Evolutionary conservation across 2,329 filamentous ascomycete genomes (phyloP), one percentile per base, ranked within the genome.

Genomic region (Coniochaeta prunicola): DNA sequence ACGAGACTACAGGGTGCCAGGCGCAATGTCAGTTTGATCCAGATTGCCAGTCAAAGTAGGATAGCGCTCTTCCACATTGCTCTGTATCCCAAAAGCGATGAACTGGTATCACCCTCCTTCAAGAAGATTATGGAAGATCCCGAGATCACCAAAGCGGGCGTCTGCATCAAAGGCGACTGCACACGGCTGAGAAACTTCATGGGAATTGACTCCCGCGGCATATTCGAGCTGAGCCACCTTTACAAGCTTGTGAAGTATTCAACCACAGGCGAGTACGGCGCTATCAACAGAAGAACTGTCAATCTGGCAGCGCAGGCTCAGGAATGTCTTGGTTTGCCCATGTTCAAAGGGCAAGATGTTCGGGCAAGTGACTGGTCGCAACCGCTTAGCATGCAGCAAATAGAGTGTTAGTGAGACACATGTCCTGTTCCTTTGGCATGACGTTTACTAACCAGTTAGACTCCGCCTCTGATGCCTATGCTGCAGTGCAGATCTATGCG

Each of bases 11-110:
- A 78, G 2, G 77, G 79, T 3, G 73, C 86, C 4, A 87, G 89
- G 63, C 77, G 81, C 57, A 91, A 92, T 61, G 83, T 96, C 7
- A 92, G 90, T 0, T 73, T 97, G 38, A 87, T 97, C 48, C 93
- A 97, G 71, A 71, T 97, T 24, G 91, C 92, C 1, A 89, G 85
- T 60, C 83, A 89, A 48, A 84, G 87, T 61, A 87, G 85, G 15
- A 87, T 97, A 55, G 91, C 81, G 0, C 80, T 97, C 0, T 92
- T 96, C 64, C 93, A 97, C 64, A 72, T 96, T 57, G 88, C 91
- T 2, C 65, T 86, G 2, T 90, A 84, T 65, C 71, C 76, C 2
- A 71, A 76, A 3, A 74, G 72, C 33, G 72, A 74, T 7, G 81
- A 87, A 24, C 76, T 93, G 28, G 79, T 92, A n/a, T 80, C 87